Evolutionary conservation across 2,329 filamentous ascomycete genomes (phyloP).

Genomic region (Fusarium begoniae): DNA sequence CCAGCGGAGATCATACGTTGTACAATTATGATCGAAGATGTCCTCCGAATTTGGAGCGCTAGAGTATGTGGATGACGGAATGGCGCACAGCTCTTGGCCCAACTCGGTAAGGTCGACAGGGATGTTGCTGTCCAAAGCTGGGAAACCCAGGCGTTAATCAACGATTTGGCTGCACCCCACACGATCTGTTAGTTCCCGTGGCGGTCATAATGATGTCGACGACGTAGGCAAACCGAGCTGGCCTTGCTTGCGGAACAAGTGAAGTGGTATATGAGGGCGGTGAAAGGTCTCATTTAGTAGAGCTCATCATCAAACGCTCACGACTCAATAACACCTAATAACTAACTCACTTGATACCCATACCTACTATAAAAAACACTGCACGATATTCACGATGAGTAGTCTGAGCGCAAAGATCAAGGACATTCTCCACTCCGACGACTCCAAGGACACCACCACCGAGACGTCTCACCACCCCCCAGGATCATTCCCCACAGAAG

Average conservation of each 20-base stretch:
- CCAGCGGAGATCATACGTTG: slow-evolving; percentile 5
- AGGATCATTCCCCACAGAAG: slow-evolving; percentile 33
- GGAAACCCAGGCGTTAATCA: slow-evolving; percentile 7
- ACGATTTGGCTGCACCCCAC: slow-evolving; percentile 13
- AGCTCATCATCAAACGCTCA: neutral
- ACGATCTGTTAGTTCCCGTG: slow-evolving; percentile 20
- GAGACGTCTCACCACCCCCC: slow-evolving; percentile 21
- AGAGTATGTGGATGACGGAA: slow-evolving; percentile 23
- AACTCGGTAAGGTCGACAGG: slow-evolving; percentile 19
- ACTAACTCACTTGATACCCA: neutral
- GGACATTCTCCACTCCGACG: slow-evolving; percentile 4
- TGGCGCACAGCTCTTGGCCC: slow-evolving; percentile 15
- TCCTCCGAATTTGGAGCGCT: neutral
- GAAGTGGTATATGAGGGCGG: slow-evolving; percentile 17
- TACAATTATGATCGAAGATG: neutral
- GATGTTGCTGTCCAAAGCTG: slow-evolving; percentile 1
- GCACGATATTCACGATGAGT: slow-evolving; percentile 1
- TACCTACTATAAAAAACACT: neutral
- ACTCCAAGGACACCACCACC: slow-evolving; percentile 4
- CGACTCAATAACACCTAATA: neutral
- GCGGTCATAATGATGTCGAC: slow-evolving; percentile 34
- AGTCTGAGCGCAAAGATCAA: slow-evolving; percentile 26
- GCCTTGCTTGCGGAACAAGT: neutral
- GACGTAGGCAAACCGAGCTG: neutral
- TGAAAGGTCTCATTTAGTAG: neutral